Percentiles rank a stretch among this genome's conserved stretches.
phyloP scores from a whole-genome alignment of 176 grass and related monocot genomes.

The Oryza meyeriana region DNA sequence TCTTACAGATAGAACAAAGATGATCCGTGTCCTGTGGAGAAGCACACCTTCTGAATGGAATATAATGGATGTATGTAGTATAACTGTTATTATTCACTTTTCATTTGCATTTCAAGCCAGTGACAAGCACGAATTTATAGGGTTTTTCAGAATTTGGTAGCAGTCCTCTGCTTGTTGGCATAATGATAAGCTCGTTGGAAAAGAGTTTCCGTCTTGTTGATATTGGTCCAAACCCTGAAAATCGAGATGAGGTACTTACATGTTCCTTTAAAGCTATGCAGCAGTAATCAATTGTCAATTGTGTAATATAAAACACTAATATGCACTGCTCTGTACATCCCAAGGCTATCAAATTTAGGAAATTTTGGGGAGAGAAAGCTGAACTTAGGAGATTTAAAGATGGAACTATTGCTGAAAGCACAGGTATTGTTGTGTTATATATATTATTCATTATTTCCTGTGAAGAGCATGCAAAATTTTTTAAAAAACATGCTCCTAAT shows the following conservation, averaged over 20 bases:
- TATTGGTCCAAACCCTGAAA: conserved; percentile 85
- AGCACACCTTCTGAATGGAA: conserved; percentile 90
- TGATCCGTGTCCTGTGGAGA: conserved; percentile 76
- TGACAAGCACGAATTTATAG: conserved; percentile 45
- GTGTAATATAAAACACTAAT: conserved; percentile 9
- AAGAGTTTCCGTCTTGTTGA: conserved; percentile 79
- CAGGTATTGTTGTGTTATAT: conserved; percentile 49
- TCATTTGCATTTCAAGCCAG: conserved; percentile 21
- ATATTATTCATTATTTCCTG: conserved; percentile 16
- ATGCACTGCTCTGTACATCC: conserved; percentile 27
- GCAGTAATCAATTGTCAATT: background rate
- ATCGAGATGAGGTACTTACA: conserved; percentile 57
- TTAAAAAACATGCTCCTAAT: background rate
- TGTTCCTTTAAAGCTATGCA: conserved; percentile 7
- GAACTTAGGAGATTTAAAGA: conserved; percentile 98
- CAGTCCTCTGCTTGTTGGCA: conserved; percentile 57
- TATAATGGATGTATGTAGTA: conserved; percentile 69
- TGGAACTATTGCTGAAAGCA: conserved; percentile 94
- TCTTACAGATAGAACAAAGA: conserved; percentile 90
- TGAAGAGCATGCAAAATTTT: conserved; percentile 19
- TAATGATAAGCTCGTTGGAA: conserved; percentile 67
- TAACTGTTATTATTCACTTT: background rate
- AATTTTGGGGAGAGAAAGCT: conserved; percentile 93
- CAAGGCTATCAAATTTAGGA: conserved; percentile 73
- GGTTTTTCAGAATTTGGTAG: conserved; percentile 83